Percentiles rank a stretch among this genome's conserved stretches.
phyloP scores from a whole-genome alignment of 1,284 basidiomycete species.

The Boletus sp. region DNA sequence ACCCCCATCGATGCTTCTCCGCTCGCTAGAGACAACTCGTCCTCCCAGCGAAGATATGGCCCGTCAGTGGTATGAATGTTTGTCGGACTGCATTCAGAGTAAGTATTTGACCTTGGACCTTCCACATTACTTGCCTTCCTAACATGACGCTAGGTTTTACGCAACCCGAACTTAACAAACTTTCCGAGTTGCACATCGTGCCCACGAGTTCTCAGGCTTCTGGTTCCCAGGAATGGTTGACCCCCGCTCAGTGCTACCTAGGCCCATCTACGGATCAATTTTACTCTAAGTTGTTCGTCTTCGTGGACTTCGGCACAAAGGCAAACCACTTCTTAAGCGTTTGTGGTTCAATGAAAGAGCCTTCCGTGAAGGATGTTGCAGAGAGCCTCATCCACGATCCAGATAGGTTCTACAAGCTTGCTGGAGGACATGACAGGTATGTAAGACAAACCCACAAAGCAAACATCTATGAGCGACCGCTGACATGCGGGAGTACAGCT shows the following conservation, averaged over 20 bases:
- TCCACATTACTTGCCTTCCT: background rate
- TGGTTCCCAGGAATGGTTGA: background rate
- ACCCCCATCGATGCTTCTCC: conserved; percentile 58
- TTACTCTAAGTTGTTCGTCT: conserved; percentile 74
- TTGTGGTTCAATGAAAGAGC: conserved; percentile 82
- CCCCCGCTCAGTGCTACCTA: conserved; percentile 10
- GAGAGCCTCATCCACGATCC: conserved; percentile 36
- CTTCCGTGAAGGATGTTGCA: conserved; percentile 37
- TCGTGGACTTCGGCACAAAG: conserved; percentile 81
- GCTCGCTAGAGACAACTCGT: conserved; percentile 57
- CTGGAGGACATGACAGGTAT: background rate
- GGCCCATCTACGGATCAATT: conserved; percentile 29
- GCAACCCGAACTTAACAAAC: background rate
- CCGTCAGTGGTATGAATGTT: conserved; percentile 56
- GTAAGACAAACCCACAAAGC: background rate
- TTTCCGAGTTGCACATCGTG: conserved; percentile 8
- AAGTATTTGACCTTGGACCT: background rate
- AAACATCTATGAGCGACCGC: background rate
- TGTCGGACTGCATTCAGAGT: conserved; percentile 1
- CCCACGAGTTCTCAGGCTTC: background rate
- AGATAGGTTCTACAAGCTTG: conserved; percentile 1
- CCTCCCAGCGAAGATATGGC: conserved; percentile 58
- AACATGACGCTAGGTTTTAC: conserved; percentile 1
- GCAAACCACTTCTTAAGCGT: conserved; percentile 82
- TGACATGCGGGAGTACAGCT: background rate